Evolutionary conservation across 1,284 basidiomycete species (phyloP), one percentile per base, ranked within the genome.

Genomic region (Marasmius fiardii): DNA sequence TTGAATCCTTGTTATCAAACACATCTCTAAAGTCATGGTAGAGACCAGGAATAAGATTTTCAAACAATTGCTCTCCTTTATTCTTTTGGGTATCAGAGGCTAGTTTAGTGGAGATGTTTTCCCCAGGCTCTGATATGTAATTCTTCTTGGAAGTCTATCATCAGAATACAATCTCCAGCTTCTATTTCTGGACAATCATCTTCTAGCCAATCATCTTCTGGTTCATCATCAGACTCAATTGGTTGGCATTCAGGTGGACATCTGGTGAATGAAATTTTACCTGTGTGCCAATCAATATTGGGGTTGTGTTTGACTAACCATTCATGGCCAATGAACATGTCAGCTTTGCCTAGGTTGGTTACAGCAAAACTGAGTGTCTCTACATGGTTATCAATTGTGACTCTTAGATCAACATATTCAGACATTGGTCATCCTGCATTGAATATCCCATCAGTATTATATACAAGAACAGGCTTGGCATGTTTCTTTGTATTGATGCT

Each of bases 271-370:
- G 33, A 59, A 1, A 69, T 56, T 23, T 63, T 48, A 14, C 57
- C 55, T 6, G 54, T 63, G 8, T 56, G 26, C 64, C 65, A 71
- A 39, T 71, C 37, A 20, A 71, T 64, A 18, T 64, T 57, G 0
- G 66, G 68, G 43, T 70, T 70, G 52, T 68, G 63, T 18, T 65
- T 34, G 3, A 37, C n/a, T 1, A 70, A 61, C 69, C 68, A 71
- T 1, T 60, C 57, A 28, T 58, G 59, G 2, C 68, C 65, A 10
- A 70, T 45, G 23, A 71, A 65, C 8, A 65, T 52, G 14, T 64
- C 51, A 7, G 62, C 53, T 11, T 62, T 61, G 0, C 68, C 68
- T 0, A 68, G 52, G 21, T 59, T 14, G 2, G 64, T 66, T 1
- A 69, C 59, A 11, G 60, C 58, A 57, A 70, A 65, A 4, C 23